Evolutionary conservation across 1,139 yeast species (phyloP), one percentile per base, ranked within the genome.

Genomic region (Zygosaccharomyces sapae): DNA sequence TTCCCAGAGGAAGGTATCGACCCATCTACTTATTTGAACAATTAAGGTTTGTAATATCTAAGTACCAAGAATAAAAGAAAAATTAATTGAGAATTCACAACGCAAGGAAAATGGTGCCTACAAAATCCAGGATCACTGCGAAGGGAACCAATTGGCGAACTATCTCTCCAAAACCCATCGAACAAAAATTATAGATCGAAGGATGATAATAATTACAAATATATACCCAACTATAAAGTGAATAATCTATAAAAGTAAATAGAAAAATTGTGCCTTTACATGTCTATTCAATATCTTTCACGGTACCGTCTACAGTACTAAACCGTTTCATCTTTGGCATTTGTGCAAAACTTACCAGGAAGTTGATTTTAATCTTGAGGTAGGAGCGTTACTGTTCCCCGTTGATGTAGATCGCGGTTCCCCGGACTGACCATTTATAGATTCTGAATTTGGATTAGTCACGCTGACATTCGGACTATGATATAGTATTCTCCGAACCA

Each of bases 1-100:
- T 90, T 88, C 83, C 98, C 98, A 54, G 97, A 86, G 67, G 97
- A 88, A 70, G 97, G 97, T 70, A 90, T 92, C 64, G 98, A 92
- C 70, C 92, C 97, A 61, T 84, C 96, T 52, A 88, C 97, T 62
- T 92, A 92, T 75, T 89, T 92, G 96, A 92, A 90, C 81, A 86
- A 96, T 60, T 90, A 76, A 65, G 33, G 33, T 43, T 41, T 48
- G 48, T 50, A 45, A 43, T 48, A 48, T 50, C 45, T 50, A 43
- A 43, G 45, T 40, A 45, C 27, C 33, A 43, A 36, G 30, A 43
- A 24, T 36, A 33, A 35, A 22, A 39, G 43, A 39, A 27, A 38
- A 34, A 22, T 31, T 19, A 27, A 29, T 12, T 16, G 18, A 25
- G 16, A 18, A 24, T 16, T 13, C n/a, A 35, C 38, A 33, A 36